Evolutionary conservation across 164 flowering plant genomes (phyloP).

Genomic region (Paratinospora sagittata): DNA sequence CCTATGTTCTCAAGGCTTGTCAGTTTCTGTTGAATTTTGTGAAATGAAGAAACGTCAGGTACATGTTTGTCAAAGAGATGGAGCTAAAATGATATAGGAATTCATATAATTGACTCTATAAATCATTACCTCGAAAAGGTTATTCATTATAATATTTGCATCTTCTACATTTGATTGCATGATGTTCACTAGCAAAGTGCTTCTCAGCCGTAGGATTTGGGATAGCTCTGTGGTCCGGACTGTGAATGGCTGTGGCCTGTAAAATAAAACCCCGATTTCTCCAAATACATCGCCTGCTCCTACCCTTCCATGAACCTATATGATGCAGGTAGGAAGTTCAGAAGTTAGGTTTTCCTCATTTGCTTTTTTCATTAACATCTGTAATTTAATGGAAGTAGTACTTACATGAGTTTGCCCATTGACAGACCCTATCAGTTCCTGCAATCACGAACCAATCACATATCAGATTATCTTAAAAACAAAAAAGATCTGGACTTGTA

Average conservation of each 20-base stretch:
- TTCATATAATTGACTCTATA: neutral
- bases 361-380: neutral
- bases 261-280: constrained; percentile 70
- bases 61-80: neutral
- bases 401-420: constrained; percentile 55
- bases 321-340: neutral
- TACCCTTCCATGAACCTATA: constrained; percentile 48
- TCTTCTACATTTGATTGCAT: constrained; percentile 55
- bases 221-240: constrained; percentile 69
- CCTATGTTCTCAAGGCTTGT: constrained; percentile 30
- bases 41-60: constrained; percentile 8
- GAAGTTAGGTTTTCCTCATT: constrained; percentile 5
- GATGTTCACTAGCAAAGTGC: constrained; percentile 45
- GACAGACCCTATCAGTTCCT: constrained; percentile 42
- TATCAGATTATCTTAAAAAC: neutral
- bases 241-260: constrained; percentile 78
- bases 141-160: constrained; percentile 53
- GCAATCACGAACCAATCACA: constrained; percentile 21
- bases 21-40: constrained; percentile 42
- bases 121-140: constrained; percentile 50
- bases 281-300: constrained; percentile 70
- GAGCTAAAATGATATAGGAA: neutral
- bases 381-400: neutral
- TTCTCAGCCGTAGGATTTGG: constrained; percentile 66
- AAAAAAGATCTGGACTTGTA: neutral